These are phyloP conservation scores for Striga hermonthica DNA, from an alignment of 305 asterid genomes.

Conservation along the genomic window DNA sequence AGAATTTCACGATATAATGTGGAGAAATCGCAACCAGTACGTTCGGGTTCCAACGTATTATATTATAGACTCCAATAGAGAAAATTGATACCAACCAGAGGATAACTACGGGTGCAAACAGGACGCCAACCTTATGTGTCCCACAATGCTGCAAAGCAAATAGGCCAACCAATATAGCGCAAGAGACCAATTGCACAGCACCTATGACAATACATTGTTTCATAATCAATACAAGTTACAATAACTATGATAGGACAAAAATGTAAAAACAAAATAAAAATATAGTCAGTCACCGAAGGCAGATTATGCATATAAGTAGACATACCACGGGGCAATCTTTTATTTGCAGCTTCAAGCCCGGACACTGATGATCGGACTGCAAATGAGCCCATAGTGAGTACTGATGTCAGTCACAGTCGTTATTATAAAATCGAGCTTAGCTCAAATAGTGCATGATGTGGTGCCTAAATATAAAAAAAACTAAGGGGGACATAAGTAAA, in stretches of 20 bases:
- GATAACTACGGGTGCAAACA: constrained; percentile 89
- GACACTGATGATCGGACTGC: constrained; percentile 76
- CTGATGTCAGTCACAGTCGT: not conserved
- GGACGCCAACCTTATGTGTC: constrained; percentile 82
- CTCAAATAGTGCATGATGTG: constrained; percentile 4
- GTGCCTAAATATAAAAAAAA: constrained; percentile 14
- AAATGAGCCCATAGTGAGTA: constrained; percentile 22
- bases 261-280: not conserved
- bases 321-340: constrained; percentile 47
- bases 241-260: too few relatives aligned
- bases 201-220: constrained; percentile 43
- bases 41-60: constrained; percentile 79
- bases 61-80: constrained; percentile 71
- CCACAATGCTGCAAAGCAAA: constrained; percentile 97
- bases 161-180: constrained; percentile 80
- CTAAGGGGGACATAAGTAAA: constrained; percentile 10
- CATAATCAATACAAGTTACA: constrained; percentile 26
- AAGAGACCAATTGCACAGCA: constrained; percentile 56
- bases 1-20: constrained; percentile 68
- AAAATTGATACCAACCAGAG: constrained; percentile 86
- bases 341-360: constrained; percentile 57
- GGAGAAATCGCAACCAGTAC: constrained; percentile 86
- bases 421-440: not conserved
- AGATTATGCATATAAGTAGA: constrained; percentile 16
- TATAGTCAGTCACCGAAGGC: constrained; percentile 14